Base-by-base conservation (phyloP, 345 rosid genomes). In the Arabidopsis arenosa region DNA sequence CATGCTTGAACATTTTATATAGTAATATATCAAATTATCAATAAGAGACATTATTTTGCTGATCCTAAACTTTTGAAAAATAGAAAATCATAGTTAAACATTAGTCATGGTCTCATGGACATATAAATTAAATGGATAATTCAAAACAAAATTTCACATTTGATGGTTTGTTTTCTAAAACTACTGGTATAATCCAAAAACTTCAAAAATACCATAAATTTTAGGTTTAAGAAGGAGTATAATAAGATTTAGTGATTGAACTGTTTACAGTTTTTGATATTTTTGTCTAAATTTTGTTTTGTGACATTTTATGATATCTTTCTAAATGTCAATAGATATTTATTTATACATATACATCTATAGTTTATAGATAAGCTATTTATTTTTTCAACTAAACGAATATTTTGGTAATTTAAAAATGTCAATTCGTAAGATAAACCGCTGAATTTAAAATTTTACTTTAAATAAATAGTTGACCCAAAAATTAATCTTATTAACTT, bases 401-500 rank as follows among this genome's bases (percentile, higher is more conserved):
- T 60, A 23, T 30, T 48, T 66, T 51, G 10, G 8, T 36, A 21
- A 17, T 4, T 3, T 33, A 3, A 15, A 14, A 18, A 12, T 9
- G 0, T 21, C 4, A 21, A 8, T 9, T 54, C 7, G 2, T 14
- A 9, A 15, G 33, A 2, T 30, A 23, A 23, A 23, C 26, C 26
- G 26, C 1, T 23, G 14, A 52, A 28, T 23, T 23, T 3, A 64
- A 64, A n/a, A 18, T 14, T 18, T 2, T 40, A 23, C 35, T 40
- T 39, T 21, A 21, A 43, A 63, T 63, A 14, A 5, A 63, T 63
- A 8, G 18, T 63, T 63, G 37, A 63, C 68, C 4, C 18, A 2
- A 30, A 13, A 9, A 12, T 5, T 53, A 13, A 54, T 26, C 1
- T 43, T 14, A 43, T 32, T 15, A 10, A 64, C 41, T 47, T 15